Percentiles rank a stretch among this genome's conserved stretches.
These are phyloP conservation scores for Ampelomyces quisqualis DNA, from an alignment of 2,329 filamentous ascomycete species.

Conservation along the genomic window DNA sequence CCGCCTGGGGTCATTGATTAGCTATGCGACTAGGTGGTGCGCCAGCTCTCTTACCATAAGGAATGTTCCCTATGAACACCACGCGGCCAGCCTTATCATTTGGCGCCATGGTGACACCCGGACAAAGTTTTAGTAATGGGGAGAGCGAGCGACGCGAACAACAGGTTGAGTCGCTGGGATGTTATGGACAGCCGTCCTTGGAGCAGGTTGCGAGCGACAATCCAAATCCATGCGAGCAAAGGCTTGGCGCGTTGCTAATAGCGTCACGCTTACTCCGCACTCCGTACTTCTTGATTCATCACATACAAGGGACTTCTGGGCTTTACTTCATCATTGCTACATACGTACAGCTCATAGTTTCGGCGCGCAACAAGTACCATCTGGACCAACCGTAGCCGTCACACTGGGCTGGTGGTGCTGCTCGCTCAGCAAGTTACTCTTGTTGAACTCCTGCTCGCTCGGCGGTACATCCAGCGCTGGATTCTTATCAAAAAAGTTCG, in stretches of 20 bases:
- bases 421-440: slow-evolving; percentile 41
- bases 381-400: slow-evolving; percentile 38
- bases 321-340: no score
- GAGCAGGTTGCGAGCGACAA: slow-evolving; percentile 4
- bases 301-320: not conserved
- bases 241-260: slow-evolving; percentile 6
- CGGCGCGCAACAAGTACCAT: slow-evolving; percentile 45
- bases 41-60: slow-evolving; percentile 64
- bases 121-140: not conserved
- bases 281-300: not conserved
- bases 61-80: slow-evolving; percentile 83
- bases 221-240: slow-evolving; percentile 5
- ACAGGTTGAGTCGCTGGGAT: no score
- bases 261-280: not conserved
- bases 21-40: slow-evolving; percentile 7
- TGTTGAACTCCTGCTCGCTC: slow-evolving; percentile 52
- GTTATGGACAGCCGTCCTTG: slow-evolving; percentile 2
- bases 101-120: slow-evolving; percentile 30
- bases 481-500: slow-evolving; percentile 61
- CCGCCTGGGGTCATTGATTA: slow-evolving; percentile 61
- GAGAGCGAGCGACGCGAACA: not conserved
- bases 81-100: slow-evolving; percentile 72
- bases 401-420: slow-evolving; percentile 41
- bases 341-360: slow-evolving; percentile 13
- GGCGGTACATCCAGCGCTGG: slow-evolving; percentile 61